Base-by-base conservation (phyloP, 345 rosid genomes). In the Eucalyptus guilfoylei region DNA sequence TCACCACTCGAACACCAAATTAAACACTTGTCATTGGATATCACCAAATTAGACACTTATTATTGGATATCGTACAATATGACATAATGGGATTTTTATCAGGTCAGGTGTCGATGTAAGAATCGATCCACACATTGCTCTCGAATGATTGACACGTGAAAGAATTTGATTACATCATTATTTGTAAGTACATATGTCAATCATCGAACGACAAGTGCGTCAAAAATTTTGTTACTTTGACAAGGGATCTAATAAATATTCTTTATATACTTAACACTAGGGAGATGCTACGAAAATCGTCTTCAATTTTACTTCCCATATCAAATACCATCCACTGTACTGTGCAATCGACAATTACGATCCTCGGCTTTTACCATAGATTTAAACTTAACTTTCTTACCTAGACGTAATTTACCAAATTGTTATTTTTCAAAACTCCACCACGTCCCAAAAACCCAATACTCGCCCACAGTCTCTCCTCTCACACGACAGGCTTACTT, bases 141-240 rank as follows among this genome's bases (percentile, higher is more conserved):
- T 24, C 62, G 3, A 55, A 55, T 55, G 0, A 55, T 55, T 0
- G 30, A 55, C 13, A 55, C 0, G 0, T 24, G 62, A 0, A 55
- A 55, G 1, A 24, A 55, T 55, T 55, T 55, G 62, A 55, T 55
- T 55, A 2, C 13, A 55, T 24, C 9, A 55, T 24, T 9, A 55
- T 55, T 1, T 24, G 6, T 55, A 55, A 9, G 62, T 55, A 55
- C 1, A 55, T 55, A 55, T 24, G 62, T 55, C 62, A 24, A 55
- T 55, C 12, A 55, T 55, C 0, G 0, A 24, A 10, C 0, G 13
- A 0, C 1, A 24, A 13, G 1, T 23, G 3, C 0, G 3, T 23
- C 1, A 23, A 21, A 55, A 4, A 0, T 55, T 55, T 23, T 55
- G 11, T 55, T 55, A 24, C 28, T 23, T 24, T 24, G 28, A 55